A percentile compares a stretch with the other conserved stretches of the same genome.
These are phyloP conservation scores for Erodium moschatum DNA, from an alignment of 441 rosid genomes.

Conservation along the genomic window DNA sequence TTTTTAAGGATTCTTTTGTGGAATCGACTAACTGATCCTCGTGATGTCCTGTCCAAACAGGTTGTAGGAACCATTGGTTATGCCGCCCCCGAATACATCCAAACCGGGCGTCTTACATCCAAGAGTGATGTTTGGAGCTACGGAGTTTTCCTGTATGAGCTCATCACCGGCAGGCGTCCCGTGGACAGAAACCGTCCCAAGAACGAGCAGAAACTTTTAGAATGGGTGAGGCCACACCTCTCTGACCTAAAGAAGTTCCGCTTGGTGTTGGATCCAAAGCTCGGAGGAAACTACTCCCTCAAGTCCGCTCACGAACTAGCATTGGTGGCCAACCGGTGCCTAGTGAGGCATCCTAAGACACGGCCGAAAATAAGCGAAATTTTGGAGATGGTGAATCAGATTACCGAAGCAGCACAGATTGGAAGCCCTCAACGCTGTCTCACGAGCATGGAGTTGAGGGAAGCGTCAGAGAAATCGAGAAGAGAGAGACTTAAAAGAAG, in stretches of 20 bases:
- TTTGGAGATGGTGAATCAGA: slow-evolving; percentile 53
- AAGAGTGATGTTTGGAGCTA: slow-evolving; percentile 91
- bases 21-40: not conserved
- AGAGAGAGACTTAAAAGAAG: slow-evolving; percentile 31
- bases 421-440: slow-evolving; percentile 23
- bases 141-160: slow-evolving; percentile 86
- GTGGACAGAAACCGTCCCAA: slow-evolving; percentile 67
- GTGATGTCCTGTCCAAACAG: slow-evolving; percentile 25
- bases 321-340: slow-evolving; percentile 61
- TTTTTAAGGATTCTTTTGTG: not conserved
- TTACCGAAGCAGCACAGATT: slow-evolving; percentile 35
- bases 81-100: slow-evolving; percentile 86
- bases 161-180: slow-evolving; percentile 80
- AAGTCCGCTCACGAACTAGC: slow-evolving; percentile 62
- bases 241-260: slow-evolving; percentile 49
- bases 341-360: slow-evolving; percentile 52
- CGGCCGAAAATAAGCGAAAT: slow-evolving; percentile 95
- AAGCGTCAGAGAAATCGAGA: not conserved
- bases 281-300: slow-evolving; percentile 43
- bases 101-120: slow-evolving; percentile 76
- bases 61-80: slow-evolving; percentile 94
- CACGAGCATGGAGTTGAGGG: not conserved
- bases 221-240: slow-evolving; percentile 74
- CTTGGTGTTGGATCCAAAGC: slow-evolving; percentile 59
- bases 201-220: slow-evolving; percentile 73